Evolutionary conservation across 2,329 filamentous ascomycete genomes (phyloP), one percentile per base, ranked within the genome.

Genomic region (Ophiosphaerella herpotricha): DNA sequence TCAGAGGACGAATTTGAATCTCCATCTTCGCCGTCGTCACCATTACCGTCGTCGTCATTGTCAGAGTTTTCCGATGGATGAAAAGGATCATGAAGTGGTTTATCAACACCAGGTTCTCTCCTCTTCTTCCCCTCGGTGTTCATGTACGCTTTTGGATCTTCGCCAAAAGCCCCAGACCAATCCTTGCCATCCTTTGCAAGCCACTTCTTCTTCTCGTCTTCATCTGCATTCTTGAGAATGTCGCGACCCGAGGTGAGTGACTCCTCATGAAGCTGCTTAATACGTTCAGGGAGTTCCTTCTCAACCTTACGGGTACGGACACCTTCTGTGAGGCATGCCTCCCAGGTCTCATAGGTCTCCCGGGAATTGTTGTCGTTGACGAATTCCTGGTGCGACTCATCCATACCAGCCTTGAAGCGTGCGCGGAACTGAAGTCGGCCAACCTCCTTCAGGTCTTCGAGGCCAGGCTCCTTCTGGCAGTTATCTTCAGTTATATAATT

Each of bases 301-400:
- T 82, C 77, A 1, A 97, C 90, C 24, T 85, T 82, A 47, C 86
- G 82, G 12, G 80, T 75, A 2, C 94, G 85, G 0, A 96, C 90
- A 11, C 93, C 93, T 72, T 97, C 92, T 0, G 91, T 85, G 35
- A 88, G 84, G 70, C 93, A 97, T 0, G 91, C 90, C 72, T 97
- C 91, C 91, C 92, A 97, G 0, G 88, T 89, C 75, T 97, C 93
- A 57, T 90, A 96, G 0, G 92, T 97, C 77, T 97, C 94, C 29
- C 93, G 87, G 1, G 88, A 87, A 68, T 96, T 86, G 64, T 96
- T 96, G 72, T 95, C 90, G 40, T 85, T 83, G 18, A 96, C 86
- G 61, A 96, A 97, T 1, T 80, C 81, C 58, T 90, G 82, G 68
- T 97, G 94, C 14, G 90, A 88, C 46, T 90, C 85, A 69, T 97